Conservation (phyloP, 148 eudicot species). For the Fagopyrum tataricum region DNA sequence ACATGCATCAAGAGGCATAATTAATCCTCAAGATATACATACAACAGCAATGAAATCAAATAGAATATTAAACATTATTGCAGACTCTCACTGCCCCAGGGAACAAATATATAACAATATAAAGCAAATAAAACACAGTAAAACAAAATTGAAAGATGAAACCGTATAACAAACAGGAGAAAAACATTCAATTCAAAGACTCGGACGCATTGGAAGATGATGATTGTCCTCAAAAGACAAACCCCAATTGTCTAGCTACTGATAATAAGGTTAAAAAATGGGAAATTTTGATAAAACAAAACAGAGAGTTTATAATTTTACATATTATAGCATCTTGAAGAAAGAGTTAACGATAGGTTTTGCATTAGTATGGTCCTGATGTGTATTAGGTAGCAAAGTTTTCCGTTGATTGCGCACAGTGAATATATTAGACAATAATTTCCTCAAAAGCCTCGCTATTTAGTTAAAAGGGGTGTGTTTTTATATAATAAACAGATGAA, state of each 20-base stretch:
- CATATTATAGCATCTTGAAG: not conserved
- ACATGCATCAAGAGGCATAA: not conserved
- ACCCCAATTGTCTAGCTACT: slow-evolving; percentile 1
- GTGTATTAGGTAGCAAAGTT: not conserved
- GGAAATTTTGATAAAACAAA: not conserved
- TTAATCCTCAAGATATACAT: not conserved
- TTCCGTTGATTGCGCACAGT: not conserved
- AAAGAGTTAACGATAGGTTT: not conserved
- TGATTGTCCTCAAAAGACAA: not conserved
- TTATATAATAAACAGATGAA: not conserved
- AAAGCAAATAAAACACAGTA: not conserved
- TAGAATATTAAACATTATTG: not conserved
- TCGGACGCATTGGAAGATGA: not conserved
- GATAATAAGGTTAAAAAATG: not conserved
- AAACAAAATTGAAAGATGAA: no score
- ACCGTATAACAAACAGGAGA: not conserved
- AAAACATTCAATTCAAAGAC: not conserved
- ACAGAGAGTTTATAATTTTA: not conserved
- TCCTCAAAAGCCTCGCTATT: slow-evolving; percentile 1
- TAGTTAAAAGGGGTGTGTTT: not conserved
- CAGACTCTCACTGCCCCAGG: not conserved
- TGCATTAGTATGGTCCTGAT: slow-evolving; percentile 8
- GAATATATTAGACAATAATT: not conserved
- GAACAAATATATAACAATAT: not conserved
- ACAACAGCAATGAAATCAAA: not conserved